Evolutionary conservation across 2,329 filamentous ascomycete genomes (phyloP).

Genomic region (Cladosporium sp.): DNA sequence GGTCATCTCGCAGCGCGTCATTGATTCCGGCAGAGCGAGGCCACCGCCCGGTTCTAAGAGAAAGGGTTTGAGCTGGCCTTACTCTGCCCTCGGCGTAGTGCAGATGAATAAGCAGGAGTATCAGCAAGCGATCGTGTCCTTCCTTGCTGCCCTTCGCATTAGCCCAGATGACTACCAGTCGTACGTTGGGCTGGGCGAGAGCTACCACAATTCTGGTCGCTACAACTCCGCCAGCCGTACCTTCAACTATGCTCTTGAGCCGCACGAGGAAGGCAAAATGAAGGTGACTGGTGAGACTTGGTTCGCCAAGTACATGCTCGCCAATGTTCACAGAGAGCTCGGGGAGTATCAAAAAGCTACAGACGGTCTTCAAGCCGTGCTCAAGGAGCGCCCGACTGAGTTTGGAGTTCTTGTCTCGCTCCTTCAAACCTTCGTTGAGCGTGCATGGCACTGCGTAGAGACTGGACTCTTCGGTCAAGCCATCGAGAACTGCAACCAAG

Average conservation of each 20-base stretch:
- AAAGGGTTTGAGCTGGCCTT: conserved; percentile 93
- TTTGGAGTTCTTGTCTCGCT: conserved; percentile 85
- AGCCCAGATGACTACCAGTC: conserved; percentile 87
- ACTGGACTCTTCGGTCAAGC: conserved; percentile 86
- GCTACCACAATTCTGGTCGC: conserved; percentile 89
- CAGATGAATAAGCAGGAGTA: conserved; percentile 95
- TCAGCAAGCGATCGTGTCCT: conserved; percentile 82
- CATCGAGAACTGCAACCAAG: conserved; percentile 66
- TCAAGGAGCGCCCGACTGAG: conserved; percentile 67
- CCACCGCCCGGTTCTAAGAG: conserved; percentile 90
- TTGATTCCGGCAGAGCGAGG: conserved; percentile 91
- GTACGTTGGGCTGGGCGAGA: conserved; percentile 95
- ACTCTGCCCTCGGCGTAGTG: conserved; percentile 87
- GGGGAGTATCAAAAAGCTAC: conserved; percentile 88
- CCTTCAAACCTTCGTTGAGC: conserved; percentile 84
- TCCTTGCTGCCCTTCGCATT: conserved; percentile 83
- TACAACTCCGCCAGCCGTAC: conserved; percentile 94
- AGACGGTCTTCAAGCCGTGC: conserved; percentile 70
- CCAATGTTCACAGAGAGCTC: conserved; percentile 88
- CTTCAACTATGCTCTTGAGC: conserved; percentile 77
- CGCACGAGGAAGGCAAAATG: conserved; percentile 63
- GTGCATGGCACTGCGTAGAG: conserved; percentile 72
- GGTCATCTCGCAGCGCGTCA: conserved; percentile 82
- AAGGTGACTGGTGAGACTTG: conserved; percentile 69
- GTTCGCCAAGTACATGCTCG: conserved; percentile 97